Percentiles rank a stretch among this genome's conserved stretches.
phyloP scores from a whole-genome alignment of 2,329 filamentous ascomycete genomes.

The Trichoderma aggressivum region DNA sequence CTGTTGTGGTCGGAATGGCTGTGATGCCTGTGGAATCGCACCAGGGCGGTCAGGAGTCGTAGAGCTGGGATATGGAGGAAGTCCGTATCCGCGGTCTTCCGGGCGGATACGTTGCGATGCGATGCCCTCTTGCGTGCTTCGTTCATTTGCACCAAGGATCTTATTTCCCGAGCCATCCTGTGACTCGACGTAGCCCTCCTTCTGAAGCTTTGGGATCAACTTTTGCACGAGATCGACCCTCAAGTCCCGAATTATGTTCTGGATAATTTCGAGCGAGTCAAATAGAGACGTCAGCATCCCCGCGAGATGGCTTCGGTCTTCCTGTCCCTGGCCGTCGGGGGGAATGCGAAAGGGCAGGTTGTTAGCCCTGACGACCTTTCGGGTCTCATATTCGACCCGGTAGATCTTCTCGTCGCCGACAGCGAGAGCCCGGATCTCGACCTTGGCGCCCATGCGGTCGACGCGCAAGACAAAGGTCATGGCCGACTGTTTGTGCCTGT shows the following conservation, averaged over 20 bases:
- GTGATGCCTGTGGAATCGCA: slow-evolving; percentile 20
- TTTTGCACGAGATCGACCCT: slow-evolving; percentile 81
- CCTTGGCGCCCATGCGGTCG: slow-evolving; percentile 76
- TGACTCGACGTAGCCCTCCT: slow-evolving; percentile 66
- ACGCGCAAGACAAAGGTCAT: slow-evolving; percentile 81
- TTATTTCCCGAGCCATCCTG: slow-evolving; percentile 33
- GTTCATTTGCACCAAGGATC: no score
- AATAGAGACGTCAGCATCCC: slow-evolving; percentile 61
- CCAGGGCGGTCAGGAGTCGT: slow-evolving; percentile 53
- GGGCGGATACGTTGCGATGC: no score
- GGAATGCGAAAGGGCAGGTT: slow-evolving; percentile 56
- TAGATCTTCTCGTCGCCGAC: slow-evolving; percentile 77
- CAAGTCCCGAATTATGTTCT: slow-evolving; percentile 54
- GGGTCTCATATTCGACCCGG: slow-evolving; percentile 66
- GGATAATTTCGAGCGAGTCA: slow-evolving; percentile 67
- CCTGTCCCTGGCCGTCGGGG: slow-evolving; percentile 39
- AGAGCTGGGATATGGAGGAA: no score
- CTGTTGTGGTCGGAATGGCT: neutral
- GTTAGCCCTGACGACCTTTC: slow-evolving; percentile 68
- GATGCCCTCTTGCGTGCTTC: no score
- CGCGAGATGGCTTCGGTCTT: slow-evolving; percentile 49
- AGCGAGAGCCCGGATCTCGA: slow-evolving; percentile 77
- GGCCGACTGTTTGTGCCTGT: slow-evolving; percentile 79
- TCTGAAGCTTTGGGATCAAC: slow-evolving; percentile 71
- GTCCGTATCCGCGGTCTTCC: no score